Conservation (phyloP, 1,139 yeast species). For the Nakaseomyces glabratus region DNA sequence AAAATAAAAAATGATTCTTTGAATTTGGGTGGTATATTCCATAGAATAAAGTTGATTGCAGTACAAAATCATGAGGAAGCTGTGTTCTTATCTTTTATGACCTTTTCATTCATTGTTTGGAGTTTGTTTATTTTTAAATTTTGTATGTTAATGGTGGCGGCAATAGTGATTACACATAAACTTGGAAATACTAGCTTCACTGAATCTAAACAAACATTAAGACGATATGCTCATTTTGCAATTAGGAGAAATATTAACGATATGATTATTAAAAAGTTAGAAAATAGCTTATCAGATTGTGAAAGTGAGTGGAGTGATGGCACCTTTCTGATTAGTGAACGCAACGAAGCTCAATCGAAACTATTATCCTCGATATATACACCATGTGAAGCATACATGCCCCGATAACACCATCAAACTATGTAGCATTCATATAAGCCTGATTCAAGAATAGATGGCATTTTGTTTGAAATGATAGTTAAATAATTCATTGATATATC, state of each 20-base stretch:
- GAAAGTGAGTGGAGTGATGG: background rate
- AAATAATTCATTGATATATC: too few species aligned
- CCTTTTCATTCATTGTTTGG: constrained; percentile 67
- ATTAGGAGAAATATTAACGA: constrained; percentile 3
- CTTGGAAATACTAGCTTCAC: too few species aligned
- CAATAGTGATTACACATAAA: background rate
- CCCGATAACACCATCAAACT: too few species aligned
- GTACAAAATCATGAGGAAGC: constrained; percentile 56
- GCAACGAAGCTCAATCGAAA: too few species aligned
- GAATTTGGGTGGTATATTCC: constrained; percentile 39
- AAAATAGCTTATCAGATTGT: background rate
- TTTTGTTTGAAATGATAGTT: too few species aligned
- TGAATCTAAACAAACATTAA: background rate
- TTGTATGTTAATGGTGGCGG: constrained; percentile 18
- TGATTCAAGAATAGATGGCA: too few species aligned
- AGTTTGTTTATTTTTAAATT: constrained; percentile 56
- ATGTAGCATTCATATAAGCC: too few species aligned
- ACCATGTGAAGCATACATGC: constrained; percentile 4
- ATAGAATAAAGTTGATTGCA: constrained; percentile 51
- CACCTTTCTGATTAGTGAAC: background rate
- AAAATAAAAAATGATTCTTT: background rate
- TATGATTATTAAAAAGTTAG: background rate
- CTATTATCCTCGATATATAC: constrained; percentile 1
- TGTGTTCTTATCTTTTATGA: constrained; percentile 61
- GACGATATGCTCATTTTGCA: constrained; percentile 1